phyloP scores from a whole-genome alignment of 2,329 filamentous ascomycete genomes.

The Boeremia lycopersici region DNA sequence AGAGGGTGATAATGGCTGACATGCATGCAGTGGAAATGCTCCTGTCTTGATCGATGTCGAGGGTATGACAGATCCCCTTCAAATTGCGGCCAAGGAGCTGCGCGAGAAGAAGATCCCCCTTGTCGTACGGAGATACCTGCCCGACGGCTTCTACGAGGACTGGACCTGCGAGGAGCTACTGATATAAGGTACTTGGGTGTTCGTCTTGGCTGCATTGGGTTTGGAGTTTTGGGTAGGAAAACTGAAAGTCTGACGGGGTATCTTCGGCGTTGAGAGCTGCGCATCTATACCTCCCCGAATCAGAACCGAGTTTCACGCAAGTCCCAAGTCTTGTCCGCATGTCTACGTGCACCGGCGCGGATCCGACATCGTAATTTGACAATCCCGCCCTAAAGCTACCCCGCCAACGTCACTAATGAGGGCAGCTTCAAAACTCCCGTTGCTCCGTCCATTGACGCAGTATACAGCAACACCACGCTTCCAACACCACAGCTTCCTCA shows the following conservation, averaged over 20 bases:
- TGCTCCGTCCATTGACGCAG: constrained; percentile 18
- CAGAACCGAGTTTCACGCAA: constrained; percentile 38
- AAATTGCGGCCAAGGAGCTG: constrained; percentile 97
- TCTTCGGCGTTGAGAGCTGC: constrained; percentile 40
- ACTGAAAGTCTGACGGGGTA: constrained; percentile 29
- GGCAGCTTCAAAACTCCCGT: constrained; percentile 30
- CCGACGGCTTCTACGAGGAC: constrained; percentile 98
- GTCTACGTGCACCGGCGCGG: constrained; percentile 34
- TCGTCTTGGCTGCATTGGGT: constrained; percentile 39
- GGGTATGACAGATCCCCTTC: constrained; percentile 94
- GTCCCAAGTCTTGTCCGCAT: constrained; percentile 32
- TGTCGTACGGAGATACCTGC: constrained; percentile 92
- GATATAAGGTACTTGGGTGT: constrained; percentile 24
- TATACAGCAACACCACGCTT: constrained; percentile 4
- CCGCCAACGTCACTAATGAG: constrained; percentile 40
- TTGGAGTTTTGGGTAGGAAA: constrained; percentile 43
- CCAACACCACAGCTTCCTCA: constrained; percentile 13
- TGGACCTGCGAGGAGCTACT: constrained; percentile 98
- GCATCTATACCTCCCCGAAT: constrained; percentile 40
- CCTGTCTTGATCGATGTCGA: constrained; percentile 95
- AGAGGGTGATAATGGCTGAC: constrained; percentile 20
- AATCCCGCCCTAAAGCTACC: constrained; percentile 14
- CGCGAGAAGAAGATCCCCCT: constrained; percentile 98
- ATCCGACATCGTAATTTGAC: constrained; percentile 31
- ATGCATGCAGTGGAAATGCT: constrained; percentile 80